Conservation (phyloP, 2,329 filamentous ascomycete genomes). For the Nothophoma quercina region DNA sequence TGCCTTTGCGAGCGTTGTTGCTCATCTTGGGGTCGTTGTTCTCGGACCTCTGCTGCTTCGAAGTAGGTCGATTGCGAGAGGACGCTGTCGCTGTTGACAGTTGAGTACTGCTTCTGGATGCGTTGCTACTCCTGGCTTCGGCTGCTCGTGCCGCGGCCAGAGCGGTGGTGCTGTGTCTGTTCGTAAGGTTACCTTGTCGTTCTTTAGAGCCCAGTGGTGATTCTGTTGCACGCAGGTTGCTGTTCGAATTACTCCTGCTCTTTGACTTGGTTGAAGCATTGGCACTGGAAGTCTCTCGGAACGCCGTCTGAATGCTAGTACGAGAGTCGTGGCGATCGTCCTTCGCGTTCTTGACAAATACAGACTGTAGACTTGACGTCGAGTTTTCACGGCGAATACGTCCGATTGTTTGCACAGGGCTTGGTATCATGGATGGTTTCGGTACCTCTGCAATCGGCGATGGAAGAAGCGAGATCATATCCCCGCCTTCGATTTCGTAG, state of each 20-base stretch:
- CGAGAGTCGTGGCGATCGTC: constrained; percentile 39
- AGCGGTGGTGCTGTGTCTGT: constrained; percentile 31
- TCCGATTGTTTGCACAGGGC: constrained; percentile 48
- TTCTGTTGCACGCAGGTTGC: constrained; percentile 21
- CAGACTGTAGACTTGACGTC: constrained; percentile 47
- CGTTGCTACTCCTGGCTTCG: constrained; percentile 15
- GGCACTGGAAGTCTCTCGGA: constrained; percentile 27
- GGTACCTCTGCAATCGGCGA: constrained; percentile 14
- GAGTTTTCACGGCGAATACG: constrained; percentile 51
- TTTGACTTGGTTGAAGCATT: constrained; percentile 18
- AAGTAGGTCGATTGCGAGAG: constrained; percentile 2
- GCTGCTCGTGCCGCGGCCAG: constrained; percentile 28
- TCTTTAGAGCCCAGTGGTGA: constrained; percentile 21
- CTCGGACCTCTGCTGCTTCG: constrained; percentile 3
- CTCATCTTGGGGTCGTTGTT: constrained; percentile 6
- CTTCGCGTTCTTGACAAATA: constrained; percentile 23
- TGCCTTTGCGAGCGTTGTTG: neutral
- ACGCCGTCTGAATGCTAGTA: constrained; percentile 41
- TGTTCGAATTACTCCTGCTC: constrained; percentile 31
- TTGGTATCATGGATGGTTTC: constrained; percentile 53
- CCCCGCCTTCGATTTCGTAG: neutral
- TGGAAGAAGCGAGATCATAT: neutral
- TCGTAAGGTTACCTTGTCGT: constrained; percentile 25
- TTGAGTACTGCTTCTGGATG: constrained; percentile 10
- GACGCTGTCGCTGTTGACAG: constrained; percentile 5